phyloP scores from a whole-genome alignment of 202 grass and related monocot species.

The Brachypodium distachyon region DNA sequence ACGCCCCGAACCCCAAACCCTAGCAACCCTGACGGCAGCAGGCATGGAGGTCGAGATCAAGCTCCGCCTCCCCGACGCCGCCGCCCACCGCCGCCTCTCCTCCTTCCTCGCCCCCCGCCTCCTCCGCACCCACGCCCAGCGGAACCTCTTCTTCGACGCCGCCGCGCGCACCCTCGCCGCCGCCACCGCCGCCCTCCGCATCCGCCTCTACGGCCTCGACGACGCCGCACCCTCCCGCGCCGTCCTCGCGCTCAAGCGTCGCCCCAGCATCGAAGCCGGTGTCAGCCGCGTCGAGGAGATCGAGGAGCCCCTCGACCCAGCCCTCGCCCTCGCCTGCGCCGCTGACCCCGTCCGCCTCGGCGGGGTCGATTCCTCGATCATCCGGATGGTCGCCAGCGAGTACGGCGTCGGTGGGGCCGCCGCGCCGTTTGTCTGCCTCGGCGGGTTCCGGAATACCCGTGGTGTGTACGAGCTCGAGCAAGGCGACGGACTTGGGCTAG shows the following conservation, averaged over 20 bases:
- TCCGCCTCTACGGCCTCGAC: constrained; percentile 56
- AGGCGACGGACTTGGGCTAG: not conserved
- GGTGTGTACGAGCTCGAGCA: constrained; percentile 54
- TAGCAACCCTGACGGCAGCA: not conserved
- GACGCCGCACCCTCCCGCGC: constrained; percentile 31
- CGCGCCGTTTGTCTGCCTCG: constrained; percentile 40
- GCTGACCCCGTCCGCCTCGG: constrained; percentile 42
- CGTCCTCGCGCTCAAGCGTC: constrained; percentile 68
- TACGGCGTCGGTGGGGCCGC: constrained; percentile 28
- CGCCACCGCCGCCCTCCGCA: constrained; percentile 50
- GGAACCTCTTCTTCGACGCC: constrained; percentile 75
- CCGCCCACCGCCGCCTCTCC: constrained; percentile 57
- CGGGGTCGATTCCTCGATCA: constrained; percentile 31
- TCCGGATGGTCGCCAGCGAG: constrained; percentile 43
- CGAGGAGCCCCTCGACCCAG: constrained; percentile 59
- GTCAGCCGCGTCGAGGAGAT: constrained; percentile 75
- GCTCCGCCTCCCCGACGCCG: constrained; percentile 61
- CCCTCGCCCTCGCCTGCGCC: constrained; percentile 51
- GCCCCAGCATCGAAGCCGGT: constrained; percentile 38
- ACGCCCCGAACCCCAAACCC: constrained; percentile 8
- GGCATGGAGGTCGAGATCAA: constrained; percentile 78
- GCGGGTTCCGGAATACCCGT: constrained; percentile 64
- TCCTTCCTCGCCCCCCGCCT: constrained; percentile 45
- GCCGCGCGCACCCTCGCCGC: constrained; percentile 50
- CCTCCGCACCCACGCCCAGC: constrained; percentile 48